Evolutionary conservation across 192 early-diverging fungal genomes (phyloP).

Genomic region (Chytriomyces sp.): DNA sequence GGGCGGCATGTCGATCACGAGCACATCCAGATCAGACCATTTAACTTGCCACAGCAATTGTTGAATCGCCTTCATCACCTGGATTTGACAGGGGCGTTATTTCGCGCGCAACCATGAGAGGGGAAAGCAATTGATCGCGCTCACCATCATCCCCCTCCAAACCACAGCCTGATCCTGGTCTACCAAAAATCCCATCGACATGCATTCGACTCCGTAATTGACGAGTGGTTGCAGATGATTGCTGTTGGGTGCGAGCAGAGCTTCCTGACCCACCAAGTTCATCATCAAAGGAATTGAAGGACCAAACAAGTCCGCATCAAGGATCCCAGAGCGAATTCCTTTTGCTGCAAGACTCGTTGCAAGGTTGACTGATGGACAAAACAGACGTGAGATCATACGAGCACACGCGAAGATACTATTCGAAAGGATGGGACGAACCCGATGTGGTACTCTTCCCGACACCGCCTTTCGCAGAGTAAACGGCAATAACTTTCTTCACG

Average conservation of each 20-base stretch:
- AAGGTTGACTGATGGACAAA: slow-evolving; percentile 66
- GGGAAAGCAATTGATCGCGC: background rate
- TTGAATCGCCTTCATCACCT: slow-evolving; percentile 89
- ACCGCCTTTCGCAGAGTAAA: slow-evolving; percentile 90
- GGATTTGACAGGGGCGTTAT: background rate
- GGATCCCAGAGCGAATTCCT: slow-evolving; percentile 64
- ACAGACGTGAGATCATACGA: no score
- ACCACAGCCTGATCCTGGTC: slow-evolving; percentile 75
- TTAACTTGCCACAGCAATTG: slow-evolving; percentile 84
- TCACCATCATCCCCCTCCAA: slow-evolving; percentile 89
- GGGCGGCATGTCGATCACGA: slow-evolving; percentile 91
- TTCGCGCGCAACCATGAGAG: background rate
- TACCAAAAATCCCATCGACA: slow-evolving; percentile 92
- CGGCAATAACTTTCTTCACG: slow-evolving; percentile 76
- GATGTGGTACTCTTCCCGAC: slow-evolving; percentile 90
- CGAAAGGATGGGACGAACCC: slow-evolving; percentile 48
- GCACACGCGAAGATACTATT: no score
- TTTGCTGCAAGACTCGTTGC: slow-evolving; percentile 64
- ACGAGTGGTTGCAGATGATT: slow-evolving; percentile 67
- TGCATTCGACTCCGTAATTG: slow-evolving; percentile 88
- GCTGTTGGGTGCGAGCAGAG: slow-evolving; percentile 60
- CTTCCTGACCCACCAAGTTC: slow-evolving; percentile 77
- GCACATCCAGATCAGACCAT: slow-evolving; percentile 75
- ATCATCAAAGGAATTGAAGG: slow-evolving; percentile 86
- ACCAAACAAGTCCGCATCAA: slow-evolving; percentile 94